A percentile compares a stretch with the other conserved stretches of the same genome.
Evolutionary conservation across 2,329 filamentous ascomycete species (phyloP).

Genomic region (Tolypocladium pustulatum): DNA sequence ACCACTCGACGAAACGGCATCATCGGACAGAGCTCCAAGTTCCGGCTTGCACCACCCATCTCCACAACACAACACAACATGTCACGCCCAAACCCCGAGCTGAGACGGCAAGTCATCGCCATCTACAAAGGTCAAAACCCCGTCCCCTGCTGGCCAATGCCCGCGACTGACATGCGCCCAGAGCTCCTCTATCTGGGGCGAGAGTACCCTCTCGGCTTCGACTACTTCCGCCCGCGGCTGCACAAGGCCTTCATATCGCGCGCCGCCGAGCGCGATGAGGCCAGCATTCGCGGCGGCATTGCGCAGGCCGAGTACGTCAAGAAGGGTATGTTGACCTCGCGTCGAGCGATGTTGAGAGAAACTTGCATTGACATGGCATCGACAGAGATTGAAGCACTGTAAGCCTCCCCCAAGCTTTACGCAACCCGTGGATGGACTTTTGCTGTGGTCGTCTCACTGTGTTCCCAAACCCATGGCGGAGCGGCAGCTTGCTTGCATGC

Average conservation of each 20-base stretch:
- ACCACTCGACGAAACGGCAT: neutral
- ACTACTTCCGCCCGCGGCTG: conserved; percentile 70
- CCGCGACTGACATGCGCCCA: conserved; percentile 20
- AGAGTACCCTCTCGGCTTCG: conserved; percentile 74
- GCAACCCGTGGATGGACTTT: neutral
- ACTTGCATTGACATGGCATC: neutral
- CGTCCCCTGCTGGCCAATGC: neutral
- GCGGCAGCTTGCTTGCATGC: neutral
- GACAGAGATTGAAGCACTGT: conserved; percentile 88
- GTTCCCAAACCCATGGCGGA: neutral
- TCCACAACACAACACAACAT: conserved; percentile 7
- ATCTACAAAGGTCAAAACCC: conserved; percentile 68
- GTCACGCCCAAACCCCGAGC: conserved; percentile 34
- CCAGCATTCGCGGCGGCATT: conserved; percentile 66
- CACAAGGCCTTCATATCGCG: conserved; percentile 81
- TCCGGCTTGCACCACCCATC: neutral
- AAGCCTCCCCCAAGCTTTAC: conserved; percentile 28
- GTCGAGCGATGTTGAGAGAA: neutral
- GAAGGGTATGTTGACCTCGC: conserved; percentile 51
- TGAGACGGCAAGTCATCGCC: conserved; percentile 69
- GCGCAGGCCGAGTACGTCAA: conserved; percentile 77
- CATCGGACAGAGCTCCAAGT: neutral
- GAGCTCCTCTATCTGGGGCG: conserved; percentile 77
- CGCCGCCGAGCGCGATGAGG: conserved; percentile 57
- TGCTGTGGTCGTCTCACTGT: neutral